Base-by-base conservation (phyloP, 768 basidiomycete species). In the Lactifluus hygrophoroides region DNA sequence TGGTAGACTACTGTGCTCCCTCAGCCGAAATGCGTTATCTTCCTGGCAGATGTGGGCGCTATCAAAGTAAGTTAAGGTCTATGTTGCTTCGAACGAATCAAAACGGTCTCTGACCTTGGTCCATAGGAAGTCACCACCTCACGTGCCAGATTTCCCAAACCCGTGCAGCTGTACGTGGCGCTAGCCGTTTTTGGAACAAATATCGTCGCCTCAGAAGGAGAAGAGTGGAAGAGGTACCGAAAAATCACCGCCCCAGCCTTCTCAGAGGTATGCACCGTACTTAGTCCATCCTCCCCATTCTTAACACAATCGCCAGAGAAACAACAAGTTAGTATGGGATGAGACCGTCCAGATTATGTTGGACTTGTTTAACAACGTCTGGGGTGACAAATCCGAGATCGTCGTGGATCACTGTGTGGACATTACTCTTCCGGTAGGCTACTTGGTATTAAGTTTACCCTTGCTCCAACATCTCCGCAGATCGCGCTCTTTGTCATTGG, bases 231-330 rank as follows among this genome's bases (percentile, higher is more conserved):
- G 67, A 77, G 77, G 30, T 83, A 83, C 61, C 70, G 84, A 46
- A 83, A 80, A 66, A 77, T 86, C 42, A 71, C 78, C 17, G 81
- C 81, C 1, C 83, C 84, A n/a, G 78, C 82, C 0, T 86, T 86
- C 66, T 80, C 81, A 6, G 83, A 84, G 67, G 82, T 82, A 54
- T 44, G 70, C 17, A 19, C 1, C 4, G 8, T 3, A 11, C 6
- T 28, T 9, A 9, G 5, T 32, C 25, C 14, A n/a, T 49, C n/a
- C 10, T 11, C 16, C 23, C 21, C 37, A 16, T 13, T 14, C 44
- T 45, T 21, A 50, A 54, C 16, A 3, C 30, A 23, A 21, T 14
- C 2, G 2, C 11, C 43, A 72, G 71, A 61, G 64, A 40, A 75
- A 75, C 57, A 74, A 74, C 58, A 66, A 64, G 43, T 67, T 75